Conservation (phyloP, 2,329 filamentous ascomycete genomes). For the Pseudogymnoascus sp. region DNA sequence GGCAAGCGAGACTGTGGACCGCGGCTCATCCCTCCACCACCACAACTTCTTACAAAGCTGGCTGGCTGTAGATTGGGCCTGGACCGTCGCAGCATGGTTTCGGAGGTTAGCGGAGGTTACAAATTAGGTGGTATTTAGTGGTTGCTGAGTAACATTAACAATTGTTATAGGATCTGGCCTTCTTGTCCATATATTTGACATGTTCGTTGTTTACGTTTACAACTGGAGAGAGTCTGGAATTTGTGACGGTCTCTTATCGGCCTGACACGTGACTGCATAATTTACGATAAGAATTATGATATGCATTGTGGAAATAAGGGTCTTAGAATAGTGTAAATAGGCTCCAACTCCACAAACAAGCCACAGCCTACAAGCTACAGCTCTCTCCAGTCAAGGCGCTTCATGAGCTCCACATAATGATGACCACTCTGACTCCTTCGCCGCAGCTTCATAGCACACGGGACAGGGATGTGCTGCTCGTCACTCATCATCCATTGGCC, state of each 20-base stretch:
- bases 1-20: constrained; percentile 2
- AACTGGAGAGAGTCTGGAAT: neutral
- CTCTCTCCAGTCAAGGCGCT: neutral
- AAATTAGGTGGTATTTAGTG: neutral
- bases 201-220: neutral
- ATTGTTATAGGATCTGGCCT: neutral
- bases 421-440: neutral
- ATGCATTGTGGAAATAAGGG: neutral
- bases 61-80: neutral
- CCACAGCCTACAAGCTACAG: neutral
- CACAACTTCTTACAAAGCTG: constrained; percentile 5
- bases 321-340: neutral
- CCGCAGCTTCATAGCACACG: neutral
- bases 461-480: neutral
- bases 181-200: neutral
- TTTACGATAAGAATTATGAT: neutral
- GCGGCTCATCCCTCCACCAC: neutral
- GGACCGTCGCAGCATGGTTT: neutral
- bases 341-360: neutral
- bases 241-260: neutral
- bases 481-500: neutral
- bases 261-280: neutral
- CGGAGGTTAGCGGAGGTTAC: neutral
- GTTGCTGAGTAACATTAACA: neutral
- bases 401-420: neutral